phyloP scores from a whole-genome alignment of 805 yeast species.

The Candida anglica region DNA sequence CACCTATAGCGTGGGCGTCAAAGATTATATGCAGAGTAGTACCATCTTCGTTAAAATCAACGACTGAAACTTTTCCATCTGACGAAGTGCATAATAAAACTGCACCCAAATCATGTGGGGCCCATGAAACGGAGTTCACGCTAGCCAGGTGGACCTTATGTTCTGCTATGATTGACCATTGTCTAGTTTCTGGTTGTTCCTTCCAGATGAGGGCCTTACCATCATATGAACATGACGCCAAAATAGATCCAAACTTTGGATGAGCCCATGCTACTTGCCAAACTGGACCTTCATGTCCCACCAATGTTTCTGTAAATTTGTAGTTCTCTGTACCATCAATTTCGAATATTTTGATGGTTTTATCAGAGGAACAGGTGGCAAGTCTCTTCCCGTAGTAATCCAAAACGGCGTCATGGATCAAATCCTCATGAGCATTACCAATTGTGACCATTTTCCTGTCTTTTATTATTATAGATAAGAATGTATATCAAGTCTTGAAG shows the following conservation, averaged over 20 bases:
- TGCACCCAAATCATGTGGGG: slow-evolving; percentile 96
- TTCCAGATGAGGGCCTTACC: slow-evolving; percentile 95
- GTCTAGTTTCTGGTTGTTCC: slow-evolving; percentile 71
- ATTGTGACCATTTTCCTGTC: slow-evolving; percentile 68
- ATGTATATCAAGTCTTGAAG: no score
- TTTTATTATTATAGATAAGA: not conserved
- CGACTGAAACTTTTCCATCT: slow-evolving; percentile 87
- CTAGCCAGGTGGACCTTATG: slow-evolving; percentile 90
- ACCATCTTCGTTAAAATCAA: slow-evolving; percentile 90
- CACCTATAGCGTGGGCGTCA: slow-evolving; percentile 90
- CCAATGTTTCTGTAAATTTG: slow-evolving; percentile 75
- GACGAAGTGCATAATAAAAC: slow-evolving; percentile 84
- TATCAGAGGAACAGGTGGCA: slow-evolving; percentile 96
- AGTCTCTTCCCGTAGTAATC: slow-evolving; percentile 95
- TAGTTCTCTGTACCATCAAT: slow-evolving; percentile 79
- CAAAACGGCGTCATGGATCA: slow-evolving; percentile 94
- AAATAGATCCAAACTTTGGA: slow-evolving; percentile 92
- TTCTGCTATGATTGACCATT: slow-evolving; percentile 84
- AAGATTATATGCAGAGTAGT: slow-evolving; percentile 59
- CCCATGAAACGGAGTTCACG: slow-evolving; percentile 94
- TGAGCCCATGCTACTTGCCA: slow-evolving; percentile 99
- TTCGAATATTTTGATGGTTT: slow-evolving; percentile 90
- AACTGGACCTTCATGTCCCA: slow-evolving; percentile 96
- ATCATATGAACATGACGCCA: slow-evolving; percentile 94
- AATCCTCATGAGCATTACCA: slow-evolving; percentile 86